Evolutionary conservation across 2,329 filamentous ascomycete genomes (phyloP).

Genomic region (Berkeleyomyces rouxiae): DNA sequence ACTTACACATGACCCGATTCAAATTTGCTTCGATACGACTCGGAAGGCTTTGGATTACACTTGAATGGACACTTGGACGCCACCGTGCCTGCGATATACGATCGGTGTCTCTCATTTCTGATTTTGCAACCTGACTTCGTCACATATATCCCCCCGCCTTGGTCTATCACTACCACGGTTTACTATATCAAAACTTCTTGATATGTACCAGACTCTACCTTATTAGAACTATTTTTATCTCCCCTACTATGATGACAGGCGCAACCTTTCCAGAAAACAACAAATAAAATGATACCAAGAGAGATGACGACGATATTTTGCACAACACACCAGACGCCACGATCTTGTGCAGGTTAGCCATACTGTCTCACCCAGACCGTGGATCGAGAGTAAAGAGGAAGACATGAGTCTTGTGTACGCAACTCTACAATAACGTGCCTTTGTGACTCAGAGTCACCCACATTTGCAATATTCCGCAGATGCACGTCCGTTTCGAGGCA

Average conservation of each 20-base stretch:
- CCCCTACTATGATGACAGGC: not conserved
- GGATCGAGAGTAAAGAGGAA: not conserved
- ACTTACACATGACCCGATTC: not conserved
- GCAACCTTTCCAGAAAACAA: not conserved
- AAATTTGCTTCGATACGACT: slow-evolving; percentile 1
- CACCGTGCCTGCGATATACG: not conserved
- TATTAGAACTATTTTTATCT: not conserved
- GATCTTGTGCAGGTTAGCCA: not conserved
- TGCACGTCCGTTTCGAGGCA: no score
- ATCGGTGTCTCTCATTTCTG: not conserved
- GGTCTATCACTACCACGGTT: not conserved
- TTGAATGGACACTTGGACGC: not conserved
- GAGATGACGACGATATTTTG: slow-evolving; percentile 1
- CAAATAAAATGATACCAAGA: slow-evolving; percentile 2
- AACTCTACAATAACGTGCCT: not conserved
- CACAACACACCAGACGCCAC: not conserved
- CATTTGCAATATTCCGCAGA: not conserved
- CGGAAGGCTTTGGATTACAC: slow-evolving; percentile 1
- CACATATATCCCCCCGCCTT: not conserved
- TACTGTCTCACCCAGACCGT: not conserved
- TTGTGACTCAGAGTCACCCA: not conserved
- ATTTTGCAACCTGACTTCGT: slow-evolving; percentile 5
- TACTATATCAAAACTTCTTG: not conserved
- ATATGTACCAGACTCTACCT: not conserved
- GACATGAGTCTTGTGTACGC: not conserved